phyloP scores from a whole-genome alignment of 2,329 filamentous ascomycete genomes.

The Aaosphaeria pasadenensis region DNA sequence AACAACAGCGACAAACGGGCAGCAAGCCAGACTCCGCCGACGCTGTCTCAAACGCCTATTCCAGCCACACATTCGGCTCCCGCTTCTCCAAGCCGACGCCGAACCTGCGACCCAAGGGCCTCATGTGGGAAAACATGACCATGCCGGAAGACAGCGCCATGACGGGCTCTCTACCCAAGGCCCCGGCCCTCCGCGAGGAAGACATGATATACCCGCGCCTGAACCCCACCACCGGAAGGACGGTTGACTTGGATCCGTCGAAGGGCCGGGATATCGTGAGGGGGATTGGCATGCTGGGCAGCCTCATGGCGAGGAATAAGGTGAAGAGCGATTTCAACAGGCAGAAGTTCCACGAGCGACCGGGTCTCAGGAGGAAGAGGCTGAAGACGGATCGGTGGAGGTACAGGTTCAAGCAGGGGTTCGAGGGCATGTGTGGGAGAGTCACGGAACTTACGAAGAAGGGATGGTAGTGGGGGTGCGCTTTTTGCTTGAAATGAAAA shows the following conservation, averaged over 20 bases:
- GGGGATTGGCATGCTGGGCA: slow-evolving; percentile 45
- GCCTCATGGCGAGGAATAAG: slow-evolving; percentile 51
- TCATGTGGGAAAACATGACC: slow-evolving; percentile 19
- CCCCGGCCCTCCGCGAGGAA: slow-evolving; percentile 4
- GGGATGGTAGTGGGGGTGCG: slow-evolving; percentile 61
- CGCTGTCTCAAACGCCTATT: slow-evolving; percentile 3
- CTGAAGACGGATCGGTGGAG: slow-evolving; percentile 68
- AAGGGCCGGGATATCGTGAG: slow-evolving; percentile 46
- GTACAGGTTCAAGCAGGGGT: slow-evolving; percentile 65
- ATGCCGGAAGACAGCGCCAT: slow-evolving; percentile 6
- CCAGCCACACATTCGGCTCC: slow-evolving; percentile 6
- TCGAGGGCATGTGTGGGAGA: slow-evolving; percentile 61
- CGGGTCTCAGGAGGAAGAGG: slow-evolving; percentile 75
- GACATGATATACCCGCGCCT: slow-evolving; percentile 28
- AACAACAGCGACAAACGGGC: not conserved
- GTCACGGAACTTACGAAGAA: slow-evolving; percentile 71
- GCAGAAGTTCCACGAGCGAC: slow-evolving; percentile 73
- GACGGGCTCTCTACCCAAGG: slow-evolving; percentile 2
- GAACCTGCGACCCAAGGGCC: not conserved
- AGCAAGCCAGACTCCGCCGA: not conserved
- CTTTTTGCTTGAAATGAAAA: too few relatives aligned
- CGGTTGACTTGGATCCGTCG: slow-evolving; percentile 31
- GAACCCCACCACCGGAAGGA: slow-evolving; percentile 40
- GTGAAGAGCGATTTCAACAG: slow-evolving; percentile 53
- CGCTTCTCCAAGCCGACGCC: slow-evolving; percentile 2